Base-by-base conservation (phyloP, 1,284 basidiomycete genomes). In the Boletellus sp. region DNA sequence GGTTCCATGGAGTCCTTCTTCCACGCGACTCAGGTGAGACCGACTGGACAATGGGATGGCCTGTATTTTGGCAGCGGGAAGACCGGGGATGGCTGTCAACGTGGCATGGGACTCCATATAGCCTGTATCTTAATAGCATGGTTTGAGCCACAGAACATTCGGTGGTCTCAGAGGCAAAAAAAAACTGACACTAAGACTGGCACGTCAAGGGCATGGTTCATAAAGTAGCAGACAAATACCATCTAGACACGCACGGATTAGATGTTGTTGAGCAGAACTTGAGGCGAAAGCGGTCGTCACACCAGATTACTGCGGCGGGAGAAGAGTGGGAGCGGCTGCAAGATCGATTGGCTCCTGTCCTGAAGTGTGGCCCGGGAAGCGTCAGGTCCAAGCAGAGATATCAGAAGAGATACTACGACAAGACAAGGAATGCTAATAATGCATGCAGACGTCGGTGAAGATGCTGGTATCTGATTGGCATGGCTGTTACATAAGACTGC, bases 1-100 rank as follows among this genome's bases (percentile, higher is more conserved):
- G 28, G 46, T 47, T 11, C 65, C 65, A 44, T 51, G 48, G 1
- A 65, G 56, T 8, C 54, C 61, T 50, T 67, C 62, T 18, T 54
- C 55, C 38, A 44, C 47, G 4, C 54, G 55, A 47, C 24, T 57
- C 22, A 64, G 40, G 50, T 65, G 55, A 32, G 55, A 44, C 43
- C 64, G 60, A n/a, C 30, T 60, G 13, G 58, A 32, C 8, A 61
- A 33, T 44, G 54, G 39, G 12, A 61, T 21, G 16, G 51, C 36
- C 5, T 46, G 57, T 36, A 12, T n/a, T 42, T 47, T 55, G 12
- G 45, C 21, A 4, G 39, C 37, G 11, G 51, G 13, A 19, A 26
- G 39, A 38, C 5, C 15, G 0, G 44, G 10, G 30, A 13, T 36
- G 19, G 26, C 22, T 16, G 36, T 33, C 15, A 26, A 54, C 19